A percentile compares a stretch with the other conserved stretches of the same genome.
Evolutionary conservation across 805 yeast genomes (phyloP).

Genomic region (Candida quercuum): DNA sequence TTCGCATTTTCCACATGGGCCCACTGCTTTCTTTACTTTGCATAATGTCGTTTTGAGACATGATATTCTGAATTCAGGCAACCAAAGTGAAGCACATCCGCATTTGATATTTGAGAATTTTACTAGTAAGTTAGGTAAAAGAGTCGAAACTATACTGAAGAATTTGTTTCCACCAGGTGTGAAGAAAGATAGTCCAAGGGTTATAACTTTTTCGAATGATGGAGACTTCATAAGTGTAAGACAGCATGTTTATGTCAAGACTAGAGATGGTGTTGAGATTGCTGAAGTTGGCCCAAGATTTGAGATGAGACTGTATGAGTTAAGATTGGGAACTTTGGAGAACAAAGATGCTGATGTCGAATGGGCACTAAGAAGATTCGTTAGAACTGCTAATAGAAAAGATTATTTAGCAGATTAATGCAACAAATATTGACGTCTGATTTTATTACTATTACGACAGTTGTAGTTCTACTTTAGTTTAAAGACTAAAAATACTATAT

Average conservation of each 20-base stretch:
- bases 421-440: too few species aligned
- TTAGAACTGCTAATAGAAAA: conserved; percentile 93
- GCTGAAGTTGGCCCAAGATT: conserved; percentile 99
- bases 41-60: conserved; percentile 95
- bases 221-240: conserved; percentile 93
- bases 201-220: conserved; percentile 84
- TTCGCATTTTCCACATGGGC: conserved; percentile 97
- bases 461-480: too few species aligned
- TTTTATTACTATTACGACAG: too few species aligned
- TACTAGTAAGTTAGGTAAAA: conserved; percentile 69
- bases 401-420: conserved; percentile 57
- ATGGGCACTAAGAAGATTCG: conserved; percentile 91
- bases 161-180: conserved; percentile 97
- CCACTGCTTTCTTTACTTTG: conserved; percentile 87
- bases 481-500: too few species aligned
- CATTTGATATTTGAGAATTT: conserved; percentile 92
- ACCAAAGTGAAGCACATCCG: conserved; percentile 87
- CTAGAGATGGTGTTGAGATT: conserved; percentile 82
- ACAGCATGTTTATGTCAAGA: conserved; percentile 89
- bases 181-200: conserved; percentile 82
- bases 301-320: conserved; percentile 90
- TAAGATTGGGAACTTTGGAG: conserved; percentile 85
- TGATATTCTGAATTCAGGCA: conserved; percentile 81
- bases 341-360: conserved; percentile 97
- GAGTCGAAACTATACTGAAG: conserved; percentile 76